Evolutionary conservation across 345 rosid genomes (phyloP), one percentile per base, ranked within the genome.

Genomic region (Heritiera littoralis): DNA sequence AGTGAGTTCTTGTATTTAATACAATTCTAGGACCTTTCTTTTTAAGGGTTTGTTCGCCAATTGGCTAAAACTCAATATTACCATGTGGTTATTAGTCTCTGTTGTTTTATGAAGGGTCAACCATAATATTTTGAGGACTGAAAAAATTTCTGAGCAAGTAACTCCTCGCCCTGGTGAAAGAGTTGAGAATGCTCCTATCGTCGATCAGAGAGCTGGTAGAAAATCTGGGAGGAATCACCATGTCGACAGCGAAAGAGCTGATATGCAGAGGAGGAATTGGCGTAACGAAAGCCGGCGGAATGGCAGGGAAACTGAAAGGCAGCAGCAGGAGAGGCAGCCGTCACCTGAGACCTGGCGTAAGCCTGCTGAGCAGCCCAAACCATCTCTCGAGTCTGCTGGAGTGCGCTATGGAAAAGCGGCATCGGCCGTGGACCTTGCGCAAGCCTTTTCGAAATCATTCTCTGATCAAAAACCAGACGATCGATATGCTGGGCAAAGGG

Each of bases 341-440:
- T 94, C 98, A 60, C 98, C 95, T 10, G 95, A 94, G 82, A 86
- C 92, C 41, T 94, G 98, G 95, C 89, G 94, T 76, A 92, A 91
- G 77, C 89, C 89, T 7, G 85, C 82, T 14, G 91, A 83, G 78
- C 85, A 82, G 87, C 81, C 81, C 9, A 94, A 88, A 84, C 92
- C 89, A 0, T 85, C 92, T 68, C 84, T 86, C 15, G 97, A 92
- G 69, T 61, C 82, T 61, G 72, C 74, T 71, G 89, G 93, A 20
- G 1, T 66, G 64, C 89, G 92, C 40, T 74, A 85, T 17, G 90
- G 97, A 71, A 94, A 92, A 86, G 88, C 89, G 67, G 92, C 94
- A 52, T 92, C 98, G 17, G 90, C 97, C 0, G 72, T 90, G 72
- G 94, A 94, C 81, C 95, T 92, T 77, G 92, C 95, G 5, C 93